Evolutionary conservation across 768 basidiomycete genomes (phyloP), one percentile per base, ranked within the genome.

Genomic region (Neoboletus brunneissimus): DNA sequence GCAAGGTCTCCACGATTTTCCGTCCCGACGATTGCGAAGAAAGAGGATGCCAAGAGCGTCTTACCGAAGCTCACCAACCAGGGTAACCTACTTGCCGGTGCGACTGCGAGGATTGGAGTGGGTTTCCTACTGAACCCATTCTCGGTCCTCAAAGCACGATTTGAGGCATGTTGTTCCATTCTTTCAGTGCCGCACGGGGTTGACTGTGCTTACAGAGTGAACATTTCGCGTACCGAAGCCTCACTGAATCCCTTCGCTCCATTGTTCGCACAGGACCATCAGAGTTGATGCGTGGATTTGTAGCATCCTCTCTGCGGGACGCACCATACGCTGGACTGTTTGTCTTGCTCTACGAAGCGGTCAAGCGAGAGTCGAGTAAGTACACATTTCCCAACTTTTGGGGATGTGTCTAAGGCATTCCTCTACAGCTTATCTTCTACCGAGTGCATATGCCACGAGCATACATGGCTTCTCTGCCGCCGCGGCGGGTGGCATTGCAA

Each of bases 311-410:
- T 2, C 77, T 94, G n/a, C 83, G 95, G 46, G 95, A 98, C 70
- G 95, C 94, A 13, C 95, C 95, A 0, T 94, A 95, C 64, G 93
- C 95, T 1, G 95, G 94, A 4, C 72, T 97, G 7, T 98, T 94
- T 64, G 77, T 96, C 35, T 82, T 93, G 3, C 83, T 88, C 56
- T 98, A 98, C 66, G 94, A 98, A 72, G 83, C 84, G 44, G 82
- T 91, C 59, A 98, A 98, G 70, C 77, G 79, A 48, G 81, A 91
- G 64, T 76, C 84, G 4, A 78, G 91, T 89, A 69, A 65, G 79
- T 68, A 25, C 44, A 47, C 22, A 10, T 40, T 51, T 54, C n/a
- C 29, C 9, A 20, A 5, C 23, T 47, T 50, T 50, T 35, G 16
- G 35, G 38, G 16, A 46, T 45, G 23, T 51, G 46, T 53, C 59